These are phyloP conservation scores for Ilex asprella DNA, from an alignment of 257 asterid species.

Conservation along the genomic window DNA sequence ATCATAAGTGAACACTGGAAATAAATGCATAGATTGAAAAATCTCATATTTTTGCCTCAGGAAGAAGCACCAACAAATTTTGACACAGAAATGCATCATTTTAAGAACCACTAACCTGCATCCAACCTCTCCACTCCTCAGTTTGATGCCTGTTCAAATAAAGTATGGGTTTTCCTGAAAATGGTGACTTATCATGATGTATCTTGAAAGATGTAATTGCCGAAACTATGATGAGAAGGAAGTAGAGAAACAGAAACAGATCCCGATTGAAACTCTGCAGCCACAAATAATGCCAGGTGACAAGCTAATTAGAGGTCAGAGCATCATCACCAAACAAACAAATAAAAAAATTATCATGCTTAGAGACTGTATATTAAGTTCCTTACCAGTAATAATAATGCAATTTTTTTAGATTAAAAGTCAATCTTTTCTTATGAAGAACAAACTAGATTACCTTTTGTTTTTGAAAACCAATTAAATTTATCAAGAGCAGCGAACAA, in stretches of 20 bases:
- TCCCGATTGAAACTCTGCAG: slow-evolving; percentile 77
- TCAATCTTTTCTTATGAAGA: not conserved
- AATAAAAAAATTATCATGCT: not conserved
- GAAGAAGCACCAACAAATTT: too few relatives aligned
- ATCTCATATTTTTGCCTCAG: too few relatives aligned
- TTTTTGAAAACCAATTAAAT: too few relatives aligned
- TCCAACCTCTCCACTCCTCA: slow-evolving; percentile 98
- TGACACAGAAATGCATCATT: too few relatives aligned
- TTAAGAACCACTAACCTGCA: slow-evolving; percentile 54
- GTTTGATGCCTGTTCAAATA: slow-evolving; percentile 93
- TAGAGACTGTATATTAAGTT: too few relatives aligned
- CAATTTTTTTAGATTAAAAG: not conserved
- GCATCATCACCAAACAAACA: not conserved
- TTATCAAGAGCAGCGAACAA: too few relatives aligned
- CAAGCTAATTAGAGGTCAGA: not conserved
- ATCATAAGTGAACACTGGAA: too few relatives aligned
- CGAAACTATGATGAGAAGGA: slow-evolving; percentile 81
- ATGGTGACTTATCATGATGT: slow-evolving; percentile 74
- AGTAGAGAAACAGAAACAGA: slow-evolving; percentile 85
- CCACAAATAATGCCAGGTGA: slow-evolving; percentile 8
- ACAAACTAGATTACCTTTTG: too few relatives aligned
- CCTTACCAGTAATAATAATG: too few relatives aligned
- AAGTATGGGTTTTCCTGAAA: slow-evolving; percentile 76
- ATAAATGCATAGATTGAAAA: too few relatives aligned
- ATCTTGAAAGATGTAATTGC: slow-evolving; percentile 80